A percentile compares a stretch with the other conserved stretches of the same genome.
These are phyloP conservation scores for Ostreobium quekettii DNA, from an alignment of 139 green algal species.

Conservation along the genomic window DNA sequence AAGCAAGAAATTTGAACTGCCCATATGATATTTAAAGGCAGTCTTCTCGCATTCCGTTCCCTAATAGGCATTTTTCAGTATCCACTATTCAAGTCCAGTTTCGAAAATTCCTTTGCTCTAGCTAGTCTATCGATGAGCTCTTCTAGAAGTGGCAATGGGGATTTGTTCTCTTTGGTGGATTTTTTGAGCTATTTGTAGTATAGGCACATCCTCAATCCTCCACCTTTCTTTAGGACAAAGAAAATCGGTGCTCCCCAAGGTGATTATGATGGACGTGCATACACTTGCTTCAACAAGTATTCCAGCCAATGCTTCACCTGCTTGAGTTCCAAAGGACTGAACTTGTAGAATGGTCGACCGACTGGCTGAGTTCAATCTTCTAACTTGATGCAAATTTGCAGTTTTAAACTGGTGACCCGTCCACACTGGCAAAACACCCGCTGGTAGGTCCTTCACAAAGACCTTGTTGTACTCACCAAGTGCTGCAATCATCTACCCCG, in stretches of 20 bases:
- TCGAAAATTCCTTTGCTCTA: conserved; percentile 22
- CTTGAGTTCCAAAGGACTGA: not conserved
- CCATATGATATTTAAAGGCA: too few relatives aligned
- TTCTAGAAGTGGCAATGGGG: conserved; percentile 39
- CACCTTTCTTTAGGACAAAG: conserved; percentile 51
- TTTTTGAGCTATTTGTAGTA: conserved; percentile 48
- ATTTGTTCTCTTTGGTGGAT: conserved; percentile 39
- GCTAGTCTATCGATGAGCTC: conserved; percentile 36
- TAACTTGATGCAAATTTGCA: too few relatives aligned
- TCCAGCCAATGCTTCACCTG: conserved; percentile 14
- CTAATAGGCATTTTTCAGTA: conserved; percentile 21
- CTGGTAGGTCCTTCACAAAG: too few relatives aligned
- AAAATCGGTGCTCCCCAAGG: conserved; percentile 42
- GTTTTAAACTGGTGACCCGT: too few relatives aligned
- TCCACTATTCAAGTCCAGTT: conserved; percentile 18
- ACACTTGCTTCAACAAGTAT: conserved; percentile 19
- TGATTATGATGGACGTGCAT: conserved; percentile 26
- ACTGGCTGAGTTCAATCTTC: too few relatives aligned
- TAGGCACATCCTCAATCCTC: conserved; percentile 39
- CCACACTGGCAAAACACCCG: too few relatives aligned
- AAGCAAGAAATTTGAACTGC: too few relatives aligned
- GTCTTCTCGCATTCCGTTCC: too few relatives aligned
- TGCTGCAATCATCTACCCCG: too few relatives aligned
- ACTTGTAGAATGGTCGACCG: conserved; percentile 4
- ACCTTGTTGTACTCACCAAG: too few relatives aligned